Evolutionary conservation across 176 grass and related monocot species (phyloP), one percentile per base, ranked within the genome.

Genomic region (Eremochloa ophiuroides): DNA sequence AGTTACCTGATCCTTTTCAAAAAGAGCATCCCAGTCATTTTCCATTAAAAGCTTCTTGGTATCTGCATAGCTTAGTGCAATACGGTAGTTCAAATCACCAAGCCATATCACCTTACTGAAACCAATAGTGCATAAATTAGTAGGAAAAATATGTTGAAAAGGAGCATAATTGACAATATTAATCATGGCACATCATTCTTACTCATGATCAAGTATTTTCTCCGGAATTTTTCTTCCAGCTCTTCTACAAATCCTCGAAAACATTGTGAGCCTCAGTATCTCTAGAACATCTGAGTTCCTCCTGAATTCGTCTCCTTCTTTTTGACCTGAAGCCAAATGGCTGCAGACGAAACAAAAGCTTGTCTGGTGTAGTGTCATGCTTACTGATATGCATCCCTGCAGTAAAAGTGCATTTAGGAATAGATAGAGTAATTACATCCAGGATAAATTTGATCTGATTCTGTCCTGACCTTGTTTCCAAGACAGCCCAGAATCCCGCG

Each of bases 21-120:
- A 80, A 75, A 98, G 90, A 26, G 78, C 86, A 70, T 88, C 80
- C 95, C 95, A 98, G 64, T 90, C 83, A 89, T 91, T 89, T 81
- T 93, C 90, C 66, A 85, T 71, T 55, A 98, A 88, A 50, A 93
- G 82, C 9, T 79, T 85, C 71, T 82, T 89, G 2, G 84, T 98
- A 71, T 94, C 80, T 25, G 70, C 51, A 50, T 95, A 91, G 48
- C 87, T 91, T 47, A 98, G 76, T 69, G 92, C 88, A 78, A 98
- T 98, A 22, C 95, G 79, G 74, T 98, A 98, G 83, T 98, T 98
- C 78, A 98, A 80, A 88, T 98, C 95, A 42, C 95, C 95, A 16
- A 98, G 87, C 87, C 91, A 89, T 77, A 98, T 81, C 46, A 93
- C 78, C 26, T 86, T 85, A 84, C 95, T 98, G 86, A 94, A 75